Conservation (phyloP, 495 filamentous ascomycete genomes). For the Tuber umbilicatum region DNA sequence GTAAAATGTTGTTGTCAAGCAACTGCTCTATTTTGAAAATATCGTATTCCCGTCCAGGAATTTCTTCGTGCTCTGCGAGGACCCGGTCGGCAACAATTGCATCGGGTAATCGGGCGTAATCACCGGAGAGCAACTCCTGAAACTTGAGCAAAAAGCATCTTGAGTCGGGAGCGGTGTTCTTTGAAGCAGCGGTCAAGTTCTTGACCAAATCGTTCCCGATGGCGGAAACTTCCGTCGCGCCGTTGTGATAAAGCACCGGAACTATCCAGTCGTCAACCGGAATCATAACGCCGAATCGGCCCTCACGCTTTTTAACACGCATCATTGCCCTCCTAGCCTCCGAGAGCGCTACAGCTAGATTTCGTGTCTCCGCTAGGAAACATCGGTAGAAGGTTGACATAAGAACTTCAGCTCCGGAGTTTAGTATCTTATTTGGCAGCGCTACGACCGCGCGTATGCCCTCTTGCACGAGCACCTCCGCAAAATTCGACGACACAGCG, state of each 20-base stretch:
- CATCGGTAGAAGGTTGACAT: conserved; percentile 25
- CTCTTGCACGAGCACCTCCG: conserved; percentile 14
- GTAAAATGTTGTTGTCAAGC: conserved; percentile 23
- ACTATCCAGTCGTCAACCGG: conserved; percentile 24
- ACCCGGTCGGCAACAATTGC: neutral
- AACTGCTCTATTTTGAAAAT: conserved; percentile 26
- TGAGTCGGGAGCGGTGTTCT: neutral
- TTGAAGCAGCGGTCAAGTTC: neutral
- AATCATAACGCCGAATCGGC: conserved; percentile 24
- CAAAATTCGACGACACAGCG: conserved; percentile 16
- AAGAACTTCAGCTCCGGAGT: conserved; percentile 22
- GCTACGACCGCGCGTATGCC: conserved; percentile 23
- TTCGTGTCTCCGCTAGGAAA: conserved; percentile 15
- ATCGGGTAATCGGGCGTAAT: neutral
- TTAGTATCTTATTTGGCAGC: conserved; percentile 25
- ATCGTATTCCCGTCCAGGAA: conserved; percentile 22
- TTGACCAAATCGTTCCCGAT: conserved; percentile 14
- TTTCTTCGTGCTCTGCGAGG: neutral
- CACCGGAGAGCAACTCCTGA: conserved; percentile 11
- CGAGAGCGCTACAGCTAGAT: conserved; percentile 21
- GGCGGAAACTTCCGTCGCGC: conserved; percentile 21
- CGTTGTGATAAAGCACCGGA: conserved; percentile 24
- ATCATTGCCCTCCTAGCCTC: conserved; percentile 24
- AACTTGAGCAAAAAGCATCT: conserved; percentile 22
- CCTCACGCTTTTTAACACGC: conserved; percentile 14